Base-by-base conservation (phyloP, 2,329 filamentous ascomycete species). In the Drechslerella coelobrocha region DNA sequence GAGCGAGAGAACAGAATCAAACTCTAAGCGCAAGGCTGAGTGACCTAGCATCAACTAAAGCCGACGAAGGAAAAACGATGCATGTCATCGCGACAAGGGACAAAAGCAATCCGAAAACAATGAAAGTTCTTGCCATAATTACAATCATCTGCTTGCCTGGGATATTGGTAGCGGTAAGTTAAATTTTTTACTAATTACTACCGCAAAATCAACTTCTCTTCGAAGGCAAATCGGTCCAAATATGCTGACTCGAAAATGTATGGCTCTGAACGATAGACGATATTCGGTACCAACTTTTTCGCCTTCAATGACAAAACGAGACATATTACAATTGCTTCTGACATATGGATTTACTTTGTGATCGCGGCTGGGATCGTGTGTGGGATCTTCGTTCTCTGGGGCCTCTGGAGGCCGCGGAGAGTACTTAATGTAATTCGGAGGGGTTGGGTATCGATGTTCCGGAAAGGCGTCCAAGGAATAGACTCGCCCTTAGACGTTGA, bases 321-420 rank as follows among this genome's bases (percentile, higher is more conserved):
- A 14, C 27, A 47, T 4, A 31, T 68, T 2, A 45, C 27, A 2
- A 54, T 68, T 3, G 63, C 63, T 7, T 47, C 50, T 1, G 61
- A 68, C 27, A n/a, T 68, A 10, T 68, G 63, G 63, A 61, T 68
- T 24, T 68, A 68, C 19, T 68, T 68, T 31, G 24, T 68, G 51
- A 68, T 68, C 14, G 61, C 63, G 1, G 48, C 50, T 2, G 34
- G 47, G 7, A 52, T 57, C 24, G 56, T 45, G 1, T 52, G 41
- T 23, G 7, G 29, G 9, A 37, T 68, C 27, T 26, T 31, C n/a
- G 5, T 51, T 12, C 17, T 50, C 7, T 68, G 56, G 63, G 4
- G 55, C 17, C 1, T 61, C 9, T 68, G 9, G 62, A 54, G 12
- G 14, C 27, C 21, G 12, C 17, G 24, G 14, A 50, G 26, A 31